Evolutionary conservation across 495 filamentous ascomycete genomes (phyloP), one percentile per base, ranked within the genome.

Genomic region (Evernia prunastri): DNA sequence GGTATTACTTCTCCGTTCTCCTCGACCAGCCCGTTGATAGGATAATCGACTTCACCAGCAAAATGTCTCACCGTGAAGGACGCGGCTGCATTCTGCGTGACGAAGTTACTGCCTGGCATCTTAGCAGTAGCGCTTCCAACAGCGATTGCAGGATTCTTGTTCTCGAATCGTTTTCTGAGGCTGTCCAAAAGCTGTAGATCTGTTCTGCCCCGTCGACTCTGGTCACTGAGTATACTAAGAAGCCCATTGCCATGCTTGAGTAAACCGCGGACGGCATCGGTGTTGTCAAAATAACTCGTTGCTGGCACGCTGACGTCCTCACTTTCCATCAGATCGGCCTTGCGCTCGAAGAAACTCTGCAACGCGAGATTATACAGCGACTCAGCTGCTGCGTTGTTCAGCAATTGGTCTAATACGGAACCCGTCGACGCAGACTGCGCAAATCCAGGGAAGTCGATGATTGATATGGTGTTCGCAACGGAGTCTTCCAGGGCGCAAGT

Each of bases 271-370:
- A 96, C 92, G 35, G 91, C 91, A 72, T 97, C 94, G 0, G 88
- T 89, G 75, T 97, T 98, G 75, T 98, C 94, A 62, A 96, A 98
- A 72, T 97, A 98, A 77, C 89, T 94, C 1, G 93, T 96, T 1
- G 91, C 87, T 6, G 92, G 83, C 10, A 98, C 90, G 18, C 77
- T 82, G 11, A 97, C 88, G 71, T 97, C 94, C 76, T 98, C 94
- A 25, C 86, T 89, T 69, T 98, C 92, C 58, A 97, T 78, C 73
- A 94, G 82, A 66, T 97, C 92, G 0, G 90, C 91, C 72, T 91
- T 94, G 60, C 86, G 86, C 68, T 96, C 92, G 71, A 97, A 98
- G 79, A 98, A 98, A 69, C 87, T 94, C 69, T 96, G 92, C 43
- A 97, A 82, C 45, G 90, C 92, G 68, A 96, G 89, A 71, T 96